Conservation (phyloP, 257 asterid species). For the Nicotiana obtusifolia region DNA sequence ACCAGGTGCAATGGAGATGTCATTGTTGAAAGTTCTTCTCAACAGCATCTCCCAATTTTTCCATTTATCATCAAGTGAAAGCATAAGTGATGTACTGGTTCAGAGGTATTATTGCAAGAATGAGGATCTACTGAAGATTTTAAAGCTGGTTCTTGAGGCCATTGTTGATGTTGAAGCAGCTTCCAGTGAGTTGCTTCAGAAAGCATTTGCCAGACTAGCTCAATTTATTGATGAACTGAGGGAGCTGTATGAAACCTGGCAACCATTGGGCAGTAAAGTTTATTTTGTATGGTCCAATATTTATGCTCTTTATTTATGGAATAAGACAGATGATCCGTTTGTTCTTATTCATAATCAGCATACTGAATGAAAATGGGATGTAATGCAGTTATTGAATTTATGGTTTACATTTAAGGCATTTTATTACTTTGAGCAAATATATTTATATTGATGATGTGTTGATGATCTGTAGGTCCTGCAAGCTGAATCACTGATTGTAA, state of each 20-base stretch:
- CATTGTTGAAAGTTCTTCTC: slow-evolving; percentile 20
- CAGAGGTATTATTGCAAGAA: slow-evolving; percentile 22
- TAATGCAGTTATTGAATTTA: neutral
- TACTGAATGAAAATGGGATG: neutral
- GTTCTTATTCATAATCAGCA: neutral
- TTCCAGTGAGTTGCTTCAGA: slow-evolving; percentile 26
- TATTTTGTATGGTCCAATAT: slow-evolving; percentile 27
- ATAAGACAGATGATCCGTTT: neutral
- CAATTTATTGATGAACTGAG: slow-evolving; percentile 26
- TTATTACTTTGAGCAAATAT: neutral
- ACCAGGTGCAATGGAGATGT: slow-evolving; percentile 31
- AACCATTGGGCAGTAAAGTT: slow-evolving; percentile 23
- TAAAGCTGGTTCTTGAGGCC: slow-evolving; percentile 26
- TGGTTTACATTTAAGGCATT: neutral
- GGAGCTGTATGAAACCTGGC: slow-evolving; percentile 27
- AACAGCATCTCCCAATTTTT: slow-evolving; percentile 23
- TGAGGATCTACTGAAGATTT: slow-evolving; percentile 28
- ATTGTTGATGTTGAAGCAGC: slow-evolving; percentile 23
- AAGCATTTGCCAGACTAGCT: slow-evolving; percentile 16
- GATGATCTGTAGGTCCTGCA: slow-evolving; percentile 14
- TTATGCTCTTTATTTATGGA: neutral
- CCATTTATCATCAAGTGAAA: slow-evolving; percentile 21
- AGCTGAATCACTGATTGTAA: slow-evolving; percentile 11
- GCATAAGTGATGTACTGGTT: slow-evolving; percentile 13
- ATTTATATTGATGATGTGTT: neutral